Evolutionary conservation across 306 rosid genomes (phyloP).

Genomic region (Cicer cuneatum): DNA sequence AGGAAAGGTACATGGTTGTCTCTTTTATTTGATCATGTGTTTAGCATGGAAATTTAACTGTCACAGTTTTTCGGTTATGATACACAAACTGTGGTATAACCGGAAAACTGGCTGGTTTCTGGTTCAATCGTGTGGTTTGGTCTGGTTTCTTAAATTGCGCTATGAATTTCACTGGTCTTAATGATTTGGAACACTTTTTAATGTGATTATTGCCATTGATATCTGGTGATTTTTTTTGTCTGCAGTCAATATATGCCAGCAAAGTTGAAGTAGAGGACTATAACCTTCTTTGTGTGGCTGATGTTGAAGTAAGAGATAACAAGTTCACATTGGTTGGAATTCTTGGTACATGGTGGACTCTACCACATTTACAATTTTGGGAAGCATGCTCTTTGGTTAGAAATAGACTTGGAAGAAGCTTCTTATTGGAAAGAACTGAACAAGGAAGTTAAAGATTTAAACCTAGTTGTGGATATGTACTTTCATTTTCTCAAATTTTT

Average conservation of each 20-base stretch:
- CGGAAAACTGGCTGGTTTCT: too few relatives aligned
- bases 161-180: slow-evolving; percentile 15
- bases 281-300: slow-evolving; percentile 67
- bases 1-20: slow-evolving; percentile 52
- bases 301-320: slow-evolving; percentile 61
- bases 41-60: neutral
- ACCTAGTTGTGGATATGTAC: too few relatives aligned
- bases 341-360: slow-evolving; percentile 84
- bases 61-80: neutral
- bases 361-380: slow-evolving; percentile 47
- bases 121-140: too few relatives aligned
- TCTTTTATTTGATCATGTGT: slow-evolving; percentile 25
- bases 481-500: too few relatives aligned
- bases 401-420: slow-evolving; percentile 44
- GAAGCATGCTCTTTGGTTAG: slow-evolving; percentile 46
- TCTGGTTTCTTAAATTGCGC: too few relatives aligned
- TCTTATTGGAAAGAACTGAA: slow-evolving; percentile 31
- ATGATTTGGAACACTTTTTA: slow-evolving; percentile 22
- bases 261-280: slow-evolving; percentile 82
- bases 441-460: slow-evolving; percentile 11
- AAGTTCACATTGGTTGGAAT: slow-evolving; percentile 67
- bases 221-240: slow-evolving; percentile 33
- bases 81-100: neutral
- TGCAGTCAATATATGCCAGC: slow-evolving; percentile 72
- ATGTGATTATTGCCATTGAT: slow-evolving; percentile 33